Conservation (phyloP, 768 basidiomycete species). For the Pholiota conissans region DNA sequence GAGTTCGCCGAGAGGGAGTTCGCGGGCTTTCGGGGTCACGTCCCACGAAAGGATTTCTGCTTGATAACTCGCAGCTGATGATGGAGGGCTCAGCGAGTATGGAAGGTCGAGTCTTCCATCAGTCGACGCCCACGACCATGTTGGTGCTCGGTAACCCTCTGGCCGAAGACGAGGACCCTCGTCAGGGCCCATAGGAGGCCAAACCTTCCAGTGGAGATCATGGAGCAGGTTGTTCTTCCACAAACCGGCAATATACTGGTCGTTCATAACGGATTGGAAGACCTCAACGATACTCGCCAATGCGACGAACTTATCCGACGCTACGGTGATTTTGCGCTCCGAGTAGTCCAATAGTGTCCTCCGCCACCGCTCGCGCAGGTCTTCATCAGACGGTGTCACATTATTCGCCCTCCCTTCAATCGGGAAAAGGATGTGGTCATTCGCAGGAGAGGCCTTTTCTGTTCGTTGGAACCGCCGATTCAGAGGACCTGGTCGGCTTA, state of each 20-base stretch:
- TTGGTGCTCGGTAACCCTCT: constrained; percentile 6
- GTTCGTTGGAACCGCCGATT: background rate
- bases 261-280: background rate
- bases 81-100: background rate
- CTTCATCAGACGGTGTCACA: background rate
- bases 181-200: constrained; percentile 1
- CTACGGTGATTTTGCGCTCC: constrained; percentile 1
- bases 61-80: constrained; percentile 2
- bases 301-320: constrained; percentile 6
- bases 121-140: constrained; percentile 11
- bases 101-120: background rate
- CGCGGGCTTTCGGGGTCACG: background rate
- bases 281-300: constrained; percentile 5
- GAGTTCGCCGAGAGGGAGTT: background rate
- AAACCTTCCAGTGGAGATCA: constrained; percentile 5
- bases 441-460: background rate
- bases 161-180: background rate
- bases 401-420: background rate
- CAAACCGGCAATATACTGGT: constrained; percentile 8
- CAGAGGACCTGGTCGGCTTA: background rate
- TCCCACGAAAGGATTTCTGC: constrained; percentile 1
- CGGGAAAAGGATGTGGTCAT: background rate
- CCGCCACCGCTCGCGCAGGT: background rate
- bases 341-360: background rate
- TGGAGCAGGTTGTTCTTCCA: background rate